phyloP scores from a whole-genome alignment of 345 rosid genomes.

The Eucalyptus brandiana region DNA sequence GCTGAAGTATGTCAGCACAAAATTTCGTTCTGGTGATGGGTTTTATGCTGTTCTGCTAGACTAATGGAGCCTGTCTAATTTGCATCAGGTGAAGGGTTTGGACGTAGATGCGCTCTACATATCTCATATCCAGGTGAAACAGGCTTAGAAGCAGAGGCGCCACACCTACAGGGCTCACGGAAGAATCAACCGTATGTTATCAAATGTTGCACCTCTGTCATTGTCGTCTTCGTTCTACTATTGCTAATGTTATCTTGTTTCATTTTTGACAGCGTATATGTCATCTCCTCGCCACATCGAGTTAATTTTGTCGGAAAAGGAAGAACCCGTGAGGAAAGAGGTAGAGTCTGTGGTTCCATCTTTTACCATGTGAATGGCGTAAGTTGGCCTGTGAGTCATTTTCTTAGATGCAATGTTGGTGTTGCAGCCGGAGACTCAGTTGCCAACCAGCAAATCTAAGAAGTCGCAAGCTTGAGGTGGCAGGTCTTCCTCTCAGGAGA shows the following conservation, averaged over 20 bases:
- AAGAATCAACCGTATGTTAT: constrained; percentile 26
- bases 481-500: not conserved
- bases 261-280: constrained; percentile 16
- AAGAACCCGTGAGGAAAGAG: constrained; percentile 25
- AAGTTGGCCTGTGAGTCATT: not conserved
- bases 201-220: not conserved
- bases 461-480: constrained; percentile 3
- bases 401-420: not conserved
- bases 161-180: constrained; percentile 29
- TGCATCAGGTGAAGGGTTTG: constrained; percentile 21
- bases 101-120: constrained; percentile 21
- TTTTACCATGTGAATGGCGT: not conserved
- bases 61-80: not conserved
- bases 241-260: not conserved
- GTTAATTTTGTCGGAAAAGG: constrained; percentile 31
- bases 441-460: constrained; percentile 21
- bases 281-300: constrained; percentile 36
- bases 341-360: not conserved
- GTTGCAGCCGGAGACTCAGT: constrained; percentile 21
- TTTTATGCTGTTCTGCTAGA: not conserved
- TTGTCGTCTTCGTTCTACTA: not conserved
- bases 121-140: constrained; percentile 23
- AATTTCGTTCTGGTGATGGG: not conserved
- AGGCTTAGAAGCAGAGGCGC: constrained; percentile 34
- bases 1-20: constrained; percentile 11